Evolutionary conservation across 1,284 basidiomycete species (phyloP), one percentile per base, ranked within the genome.

Genomic region (Rugosomyces carneus): DNA sequence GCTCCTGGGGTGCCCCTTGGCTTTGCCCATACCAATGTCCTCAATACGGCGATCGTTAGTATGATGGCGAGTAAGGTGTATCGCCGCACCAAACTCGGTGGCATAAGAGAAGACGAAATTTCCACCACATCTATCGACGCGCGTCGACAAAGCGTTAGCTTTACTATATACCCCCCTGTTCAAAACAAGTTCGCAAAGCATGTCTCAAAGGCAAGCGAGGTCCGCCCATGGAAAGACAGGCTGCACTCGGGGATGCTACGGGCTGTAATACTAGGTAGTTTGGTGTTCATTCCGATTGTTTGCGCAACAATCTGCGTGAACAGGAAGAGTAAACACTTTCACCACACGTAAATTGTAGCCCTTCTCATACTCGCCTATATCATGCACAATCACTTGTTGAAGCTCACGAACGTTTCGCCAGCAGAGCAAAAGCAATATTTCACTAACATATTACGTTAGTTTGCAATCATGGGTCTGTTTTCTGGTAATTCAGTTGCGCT

Each of bases 61-160:
- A 51, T 51, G 35, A 35, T 51, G 45, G 49, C 42, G 10, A 40
- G 49, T 32, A 41, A 42, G 9, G 49, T 51, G 9, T 51, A 40
- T 23, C 49, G 45, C 2, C 41, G 47, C 26, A 48, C 40, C 23
- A 51, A 39, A 20, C 44, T 51, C 10, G 49, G 49, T 2, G 37
- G 34, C 31, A 34, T 43, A 1, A 44, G 37, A 11, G 46, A 40
- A 26, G 46, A 39, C 2, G 37, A 26, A 11, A 45, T 45, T 29
- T 39, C 44, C n/a, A 45, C 44, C n/a, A 34, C 31, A 4, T 34
- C 15, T 13, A 34, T 34, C n/a, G 31, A 34, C 2, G 5, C 27
- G 10, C 31, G 31, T 11, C 9, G 8, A 4, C 27, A 29, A 10
- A 13, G 9, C 27, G 7, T 23, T 7, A 23, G 21, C 21, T 23